These are phyloP conservation scores for Phytophthora chlamydospora DNA, from an alignment of 352 stramenopile species.

Conservation along the genomic window DNA sequence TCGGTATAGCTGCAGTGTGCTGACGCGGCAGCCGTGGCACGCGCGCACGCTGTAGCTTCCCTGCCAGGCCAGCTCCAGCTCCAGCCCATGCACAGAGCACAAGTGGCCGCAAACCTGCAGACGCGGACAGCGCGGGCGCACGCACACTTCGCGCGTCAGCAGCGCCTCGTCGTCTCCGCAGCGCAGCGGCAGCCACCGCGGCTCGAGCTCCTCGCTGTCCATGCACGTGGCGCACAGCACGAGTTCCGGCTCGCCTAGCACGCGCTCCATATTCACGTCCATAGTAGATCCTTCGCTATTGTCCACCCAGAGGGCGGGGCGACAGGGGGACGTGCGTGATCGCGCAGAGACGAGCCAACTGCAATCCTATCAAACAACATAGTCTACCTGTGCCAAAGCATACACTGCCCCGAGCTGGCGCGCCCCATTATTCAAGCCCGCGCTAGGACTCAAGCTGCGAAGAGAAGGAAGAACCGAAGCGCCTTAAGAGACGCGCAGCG, in stretches of 20 bases:
- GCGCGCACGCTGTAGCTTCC: slow-evolving; percentile 47
- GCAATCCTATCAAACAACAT: slow-evolving; percentile 26
- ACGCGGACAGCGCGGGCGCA: slow-evolving; percentile 46
- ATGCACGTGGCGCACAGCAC: slow-evolving; percentile 66
- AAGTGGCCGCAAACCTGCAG: slow-evolving; percentile 64
- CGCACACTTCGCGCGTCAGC: slow-evolving; percentile 68
- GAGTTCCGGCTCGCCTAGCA: slow-evolving; percentile 55
- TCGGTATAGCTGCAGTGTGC: slow-evolving; percentile 50
- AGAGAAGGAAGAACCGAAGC: slow-evolving; percentile 11
- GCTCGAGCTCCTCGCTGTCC: slow-evolving; percentile 35
- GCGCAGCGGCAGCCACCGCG: slow-evolving; percentile 37
- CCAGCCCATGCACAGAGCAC: slow-evolving; percentile 52
- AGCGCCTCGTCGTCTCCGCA: slow-evolving; percentile 39
- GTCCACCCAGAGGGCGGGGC: slow-evolving; percentile 11
- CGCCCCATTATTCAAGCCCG: slow-evolving; percentile 17
- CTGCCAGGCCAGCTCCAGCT: slow-evolving; percentile 60
- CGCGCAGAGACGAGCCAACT: slow-evolving; percentile 19
- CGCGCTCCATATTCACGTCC: slow-evolving; percentile 46
- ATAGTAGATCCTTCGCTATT: slow-evolving; percentile 2
- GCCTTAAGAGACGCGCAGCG: neutral
- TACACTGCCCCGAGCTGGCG: neutral
- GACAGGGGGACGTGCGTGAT: slow-evolving; percentile 10
- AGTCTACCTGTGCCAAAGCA: slow-evolving; percentile 6
- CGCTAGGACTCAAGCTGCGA: slow-evolving; percentile 1
- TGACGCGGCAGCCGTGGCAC: slow-evolving; percentile 58